Base-by-base conservation (phyloP, 208 protist species). In the Leishmania lainsoni region DNA sequence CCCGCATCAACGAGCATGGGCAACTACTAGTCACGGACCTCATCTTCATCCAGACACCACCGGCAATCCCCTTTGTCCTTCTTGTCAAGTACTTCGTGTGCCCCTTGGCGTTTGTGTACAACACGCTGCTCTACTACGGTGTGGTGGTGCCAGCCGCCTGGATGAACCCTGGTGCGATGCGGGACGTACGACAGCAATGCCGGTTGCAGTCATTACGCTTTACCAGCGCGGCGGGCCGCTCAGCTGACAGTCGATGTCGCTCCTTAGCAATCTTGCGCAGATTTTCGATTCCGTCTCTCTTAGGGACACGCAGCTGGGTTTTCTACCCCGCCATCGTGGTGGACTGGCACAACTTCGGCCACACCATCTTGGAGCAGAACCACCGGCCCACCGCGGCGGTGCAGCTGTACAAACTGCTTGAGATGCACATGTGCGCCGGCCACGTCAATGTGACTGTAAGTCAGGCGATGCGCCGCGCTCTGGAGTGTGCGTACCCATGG, bases 301-400 rank as follows among this genome's bases (percentile, higher is more conserved):
- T 5, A 42, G 58, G 49, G 22, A n/a, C 68, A 16, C 84, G 84
- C 4, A 51, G 72, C 17, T 86, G 78, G 78, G 79, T 89, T 17
- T 90, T 91, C 80, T 90, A 83, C 61, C 94, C 94, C 32, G 77
- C 86, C 54, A 45, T 98, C 51, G 80, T 96, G 5, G 94, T 98
- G 58, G 96, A 98, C 80, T 98, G 93, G 94, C 96, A 98, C 85
- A 98, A 98, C 87, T 94, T 93, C 66, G 96, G 96, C 48, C 95
- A 94, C 84, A 98, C 93, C 16, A 93, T 98, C 59, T 84, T 98
- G 32, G 58, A 91, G 58, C 84, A 85, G 45, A 89, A 86, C 22
- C 80, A 88, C 32, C 87, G 94, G 9, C 92, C 92, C 26, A 78
- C 59, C n/a, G 20, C 84, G 66, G 86, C 82, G 29, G 88, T 95